Evolutionary conservation across 176 grass and related monocot species (phyloP).

Genomic region (Oryza longistaminata): DNA sequence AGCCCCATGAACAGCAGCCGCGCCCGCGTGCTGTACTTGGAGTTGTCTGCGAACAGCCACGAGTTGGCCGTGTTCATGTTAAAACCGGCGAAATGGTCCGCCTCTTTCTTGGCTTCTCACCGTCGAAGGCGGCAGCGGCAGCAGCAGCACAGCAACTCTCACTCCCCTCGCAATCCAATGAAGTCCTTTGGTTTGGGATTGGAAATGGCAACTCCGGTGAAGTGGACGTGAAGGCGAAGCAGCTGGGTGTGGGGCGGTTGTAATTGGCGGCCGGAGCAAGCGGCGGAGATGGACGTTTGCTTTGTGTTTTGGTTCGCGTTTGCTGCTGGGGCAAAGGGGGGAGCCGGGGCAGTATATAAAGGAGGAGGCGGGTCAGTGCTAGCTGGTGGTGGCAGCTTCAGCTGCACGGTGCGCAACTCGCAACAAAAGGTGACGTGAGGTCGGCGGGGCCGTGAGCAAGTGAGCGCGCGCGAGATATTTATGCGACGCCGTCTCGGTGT

Average conservation of each 20-base stretch:
- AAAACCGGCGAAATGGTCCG: too few relatives aligned
- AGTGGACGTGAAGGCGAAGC: neutral
- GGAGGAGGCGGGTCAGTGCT: neutral
- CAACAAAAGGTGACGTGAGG: neutral
- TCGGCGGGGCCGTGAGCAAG: neutral
- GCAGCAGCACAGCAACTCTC: neutral
- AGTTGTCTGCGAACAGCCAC: conserved; percentile 56
- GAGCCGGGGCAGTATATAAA: conserved; percentile 22
- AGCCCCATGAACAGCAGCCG: conserved; percentile 68
- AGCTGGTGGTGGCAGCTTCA: neutral
- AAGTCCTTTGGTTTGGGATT: neutral
- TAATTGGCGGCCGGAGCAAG: neutral
- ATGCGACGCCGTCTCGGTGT: neutral
- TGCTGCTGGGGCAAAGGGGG: neutral
- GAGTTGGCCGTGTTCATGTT: conserved; percentile 42
- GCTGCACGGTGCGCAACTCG: neutral
- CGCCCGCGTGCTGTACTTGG: conserved; percentile 37
- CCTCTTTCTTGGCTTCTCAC: neutral
- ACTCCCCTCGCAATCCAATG: neutral
- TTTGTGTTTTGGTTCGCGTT: conserved; percentile 11
- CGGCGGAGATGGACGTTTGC: neutral
- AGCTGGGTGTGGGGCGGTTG: neutral
- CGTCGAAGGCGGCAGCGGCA: neutral
- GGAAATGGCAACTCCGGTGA: neutral
- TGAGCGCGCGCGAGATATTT: neutral